These are phyloP conservation scores for Salvia miltiorrhiza DNA, from an alignment of 257 asterid species.

Conservation along the genomic window DNA sequence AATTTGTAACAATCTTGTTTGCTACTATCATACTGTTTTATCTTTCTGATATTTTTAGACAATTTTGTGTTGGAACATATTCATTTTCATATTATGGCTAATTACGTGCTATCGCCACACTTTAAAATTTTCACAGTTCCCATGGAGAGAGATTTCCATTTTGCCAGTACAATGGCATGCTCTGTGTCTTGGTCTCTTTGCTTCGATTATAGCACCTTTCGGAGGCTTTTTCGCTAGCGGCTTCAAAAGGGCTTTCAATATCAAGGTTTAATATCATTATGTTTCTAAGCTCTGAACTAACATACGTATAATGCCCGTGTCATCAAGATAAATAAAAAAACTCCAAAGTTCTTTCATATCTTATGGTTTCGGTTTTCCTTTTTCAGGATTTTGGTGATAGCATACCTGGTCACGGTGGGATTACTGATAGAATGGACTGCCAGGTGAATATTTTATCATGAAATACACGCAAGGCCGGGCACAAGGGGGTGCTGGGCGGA, in stretches of 20 bases:
- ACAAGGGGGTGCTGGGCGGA: no score
- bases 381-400: conserved; percentile 87
- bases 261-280: conserved; percentile 44
- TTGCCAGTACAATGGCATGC: conserved; percentile 91
- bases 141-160: conserved; percentile 60
- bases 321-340: background rate
- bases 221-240: conserved; percentile 95
- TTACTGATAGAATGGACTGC: conserved; percentile 94
- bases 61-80: background rate
- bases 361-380: background rate
- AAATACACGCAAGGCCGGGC: background rate
- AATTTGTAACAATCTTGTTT: background rate
- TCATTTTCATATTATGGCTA: no score
- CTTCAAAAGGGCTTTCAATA: conserved; percentile 82
- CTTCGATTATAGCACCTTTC: conserved; percentile 86
- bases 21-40: background rate
- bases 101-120: conserved; percentile 6
- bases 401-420: conserved; percentile 95
- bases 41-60: background rate
- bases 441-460: conserved; percentile 50
- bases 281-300: background rate
- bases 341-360: background rate
- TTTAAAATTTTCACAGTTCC: conserved; percentile 43
- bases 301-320: background rate
- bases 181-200: conserved; percentile 67